phyloP scores from a whole-genome alignment of 441 rosid species.

The Dalechampia spathulata region DNA sequence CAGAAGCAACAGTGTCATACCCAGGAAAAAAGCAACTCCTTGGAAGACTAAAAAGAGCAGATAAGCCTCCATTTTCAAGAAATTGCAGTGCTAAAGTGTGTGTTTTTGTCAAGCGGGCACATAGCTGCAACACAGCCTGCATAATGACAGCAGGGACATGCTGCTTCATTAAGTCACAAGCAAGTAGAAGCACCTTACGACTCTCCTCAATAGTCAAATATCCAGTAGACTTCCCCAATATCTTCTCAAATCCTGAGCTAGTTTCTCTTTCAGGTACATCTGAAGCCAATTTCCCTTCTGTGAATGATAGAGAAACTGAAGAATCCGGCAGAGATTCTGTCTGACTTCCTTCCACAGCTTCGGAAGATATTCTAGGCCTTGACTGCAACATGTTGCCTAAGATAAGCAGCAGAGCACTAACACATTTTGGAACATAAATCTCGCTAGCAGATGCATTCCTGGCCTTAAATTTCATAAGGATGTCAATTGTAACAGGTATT shows the following conservation, averaged over 20 bases:
- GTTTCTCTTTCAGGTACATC: conserved; percentile 50
- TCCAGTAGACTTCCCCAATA: conserved; percentile 79
- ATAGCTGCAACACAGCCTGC: conserved; percentile 96
- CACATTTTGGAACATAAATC: conserved; percentile 69
- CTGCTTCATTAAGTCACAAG: conserved; percentile 71
- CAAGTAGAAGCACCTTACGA: conserved; percentile 52
- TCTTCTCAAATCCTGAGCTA: conserved; percentile 40
- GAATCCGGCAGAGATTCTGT: conserved; percentile 45
- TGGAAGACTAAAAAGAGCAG: conserved; percentile 77
- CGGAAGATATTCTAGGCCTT: conserved; percentile 48
- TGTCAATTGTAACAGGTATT: conserved; percentile 54
- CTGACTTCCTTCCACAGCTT: conserved; percentile 40
- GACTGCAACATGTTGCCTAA: conserved; percentile 81
- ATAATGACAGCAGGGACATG: conserved; percentile 81
- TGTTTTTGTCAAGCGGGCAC: conserved; percentile 86
- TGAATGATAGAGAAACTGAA: conserved; percentile 27
- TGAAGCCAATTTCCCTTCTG: conserved; percentile 34
- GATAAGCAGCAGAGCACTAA: conserved; percentile 71
- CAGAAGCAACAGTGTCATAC: conserved; percentile 84
- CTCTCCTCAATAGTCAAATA: conserved; percentile 71
- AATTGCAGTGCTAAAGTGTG: conserved; percentile 75
- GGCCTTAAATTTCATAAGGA: conserved; percentile 57
- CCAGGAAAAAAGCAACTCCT: conserved; percentile 85
- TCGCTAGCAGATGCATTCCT: conserved; percentile 44
- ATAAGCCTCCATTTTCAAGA: conserved; percentile 83